Base-by-base conservation (phyloP, 129 eudicot species). In the Ambrosia artemisiifolia region DNA sequence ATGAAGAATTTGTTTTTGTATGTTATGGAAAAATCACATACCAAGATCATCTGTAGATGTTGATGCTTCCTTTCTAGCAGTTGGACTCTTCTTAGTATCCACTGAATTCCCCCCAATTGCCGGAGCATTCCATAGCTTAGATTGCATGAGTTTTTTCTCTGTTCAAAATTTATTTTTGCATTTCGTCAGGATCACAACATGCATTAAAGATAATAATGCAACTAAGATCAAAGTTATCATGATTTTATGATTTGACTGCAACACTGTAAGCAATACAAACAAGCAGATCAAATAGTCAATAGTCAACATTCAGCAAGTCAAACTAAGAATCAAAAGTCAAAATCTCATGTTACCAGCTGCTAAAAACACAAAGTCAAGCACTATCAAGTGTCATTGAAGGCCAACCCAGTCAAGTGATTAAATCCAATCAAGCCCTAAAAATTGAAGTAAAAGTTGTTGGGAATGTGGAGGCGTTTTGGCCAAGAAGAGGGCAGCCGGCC, bases 21-120 rank as follows among this genome's bases (percentile, higher is more conserved):
- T 42, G 11, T 65, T 30, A 8, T 3, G 46, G 13, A 1, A 54
- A 46, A 12, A 46, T 70, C 65, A 47, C 86, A 33, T 79, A 95
- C 99, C 91, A 70, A 95, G 90, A 85, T 90, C 94, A 65, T 81
- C 86, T 38, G 99, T 95, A 77, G 99, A 95, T 43, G 97, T 95
- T 38, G 99, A 90, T 32, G 73, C 94, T 83, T 90, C 87, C 68
- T 75, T 95, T 73, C 35, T 87, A 55, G 54, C 32, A 40, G 83
- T 11, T 17, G 75, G 69, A 76, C 73, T 86, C 83, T 80, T 87
- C 80, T 75, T 83, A 11, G 50, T 33, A 64, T 90, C 96, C 28
- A 55, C 75, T 13, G 43, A 60, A 32, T 33, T 32, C 65, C 65
- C 65, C 5, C 43, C 19, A 72, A 49, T 60, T 28, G 83, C 63